Evolutionary conservation across 768 basidiomycete genomes (phyloP), one percentile per base, ranked within the genome.

Genomic region (Lentinula detonsa): DNA sequence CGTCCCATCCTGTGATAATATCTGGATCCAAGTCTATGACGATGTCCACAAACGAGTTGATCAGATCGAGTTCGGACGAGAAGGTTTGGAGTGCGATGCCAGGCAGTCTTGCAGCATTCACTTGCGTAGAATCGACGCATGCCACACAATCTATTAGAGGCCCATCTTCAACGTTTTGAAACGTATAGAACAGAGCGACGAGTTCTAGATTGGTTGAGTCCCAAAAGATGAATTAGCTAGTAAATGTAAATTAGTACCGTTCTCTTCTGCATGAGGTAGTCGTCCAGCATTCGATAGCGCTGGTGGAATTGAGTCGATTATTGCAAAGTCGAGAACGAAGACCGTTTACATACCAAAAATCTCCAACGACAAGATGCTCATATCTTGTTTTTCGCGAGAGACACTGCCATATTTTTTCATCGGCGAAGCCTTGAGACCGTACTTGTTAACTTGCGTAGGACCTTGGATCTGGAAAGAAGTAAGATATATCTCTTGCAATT

Each of bases 1-100:
- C 79, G 62, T 99, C 96, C 93, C 94, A 98, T 15, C 96, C 96
- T 0, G 85, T 81, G 7, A 98, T 68, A 43, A 98, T 87, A 70
- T 99, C 97, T 0, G 97, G 97, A 74, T 98, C 94, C 64, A 92
- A 75, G 1, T 85, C 82, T 23, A 83, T 67, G 0, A 97, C 82
- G 33, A 85, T 73, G 69, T 98, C 94, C 31, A 91, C 76, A 6
- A 92, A 65, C 37, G 74, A 73, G 67, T 97, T 95, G 60, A 98
- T 74, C 5, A 98, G 74, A 21, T 94, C 93, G 10, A 93, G 74
- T 73, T 99, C 97, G 46, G 70, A 78, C 2, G 82, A 71, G 15
- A 90, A 85, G 6, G 78, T 64, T 45, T 90, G 84, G 31, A 88
- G 59, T 13, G 73, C 67, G 56, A 76, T 68, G 39, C 77, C 71